A percentile compares a stretch with the other conserved stretches of the same genome.
Conservation (phyloP, 176 grass and related monocot species). For the Phoenix roebelenii region DNA sequence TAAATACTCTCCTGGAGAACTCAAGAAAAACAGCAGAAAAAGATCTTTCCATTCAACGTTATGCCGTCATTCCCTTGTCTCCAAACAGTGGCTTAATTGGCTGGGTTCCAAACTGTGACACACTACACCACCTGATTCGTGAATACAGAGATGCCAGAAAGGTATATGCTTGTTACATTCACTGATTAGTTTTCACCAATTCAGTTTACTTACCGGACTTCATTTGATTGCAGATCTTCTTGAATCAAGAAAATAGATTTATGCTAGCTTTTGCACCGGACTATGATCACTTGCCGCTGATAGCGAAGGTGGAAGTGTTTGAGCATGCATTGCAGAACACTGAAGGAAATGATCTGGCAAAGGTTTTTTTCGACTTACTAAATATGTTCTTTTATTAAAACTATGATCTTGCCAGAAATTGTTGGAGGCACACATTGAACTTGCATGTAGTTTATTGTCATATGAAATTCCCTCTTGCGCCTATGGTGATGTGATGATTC, state of each 20-base stretch:
- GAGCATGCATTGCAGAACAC: constrained; percentile 85
- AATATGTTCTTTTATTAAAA: no score
- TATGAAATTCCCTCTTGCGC: no score
- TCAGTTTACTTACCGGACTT: no score
- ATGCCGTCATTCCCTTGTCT: constrained; percentile 91
- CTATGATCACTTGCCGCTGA: constrained; percentile 89
- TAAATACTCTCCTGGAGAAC: constrained; percentile 93
- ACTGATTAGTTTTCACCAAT: no score
- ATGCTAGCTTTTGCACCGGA: constrained; percentile 95
- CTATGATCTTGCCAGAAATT: no score
- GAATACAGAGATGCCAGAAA: constrained; percentile 98
- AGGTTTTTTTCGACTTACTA: constrained; percentile 37
- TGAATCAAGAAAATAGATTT: constrained; percentile 93
- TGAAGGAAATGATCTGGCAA: constrained; percentile 89
- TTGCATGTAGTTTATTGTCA: no score
- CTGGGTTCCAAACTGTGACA: constrained; percentile 96
- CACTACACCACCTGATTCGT: constrained; percentile 80
- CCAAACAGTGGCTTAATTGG: constrained; percentile 97
- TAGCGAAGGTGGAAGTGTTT: constrained; percentile 98
- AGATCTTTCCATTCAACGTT: constrained; percentile 95
- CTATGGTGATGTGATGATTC: constrained; percentile 4
- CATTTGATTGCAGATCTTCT: constrained; percentile 60
- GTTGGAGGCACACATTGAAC: no score
- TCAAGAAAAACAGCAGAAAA: constrained; percentile 85
- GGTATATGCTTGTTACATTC: constrained; percentile 32